Percentiles rank a stretch among this genome's conserved stretches.
phyloP scores from a whole-genome alignment of 2,329 filamentous ascomycete genomes.

The Waltergamsia citrina region DNA sequence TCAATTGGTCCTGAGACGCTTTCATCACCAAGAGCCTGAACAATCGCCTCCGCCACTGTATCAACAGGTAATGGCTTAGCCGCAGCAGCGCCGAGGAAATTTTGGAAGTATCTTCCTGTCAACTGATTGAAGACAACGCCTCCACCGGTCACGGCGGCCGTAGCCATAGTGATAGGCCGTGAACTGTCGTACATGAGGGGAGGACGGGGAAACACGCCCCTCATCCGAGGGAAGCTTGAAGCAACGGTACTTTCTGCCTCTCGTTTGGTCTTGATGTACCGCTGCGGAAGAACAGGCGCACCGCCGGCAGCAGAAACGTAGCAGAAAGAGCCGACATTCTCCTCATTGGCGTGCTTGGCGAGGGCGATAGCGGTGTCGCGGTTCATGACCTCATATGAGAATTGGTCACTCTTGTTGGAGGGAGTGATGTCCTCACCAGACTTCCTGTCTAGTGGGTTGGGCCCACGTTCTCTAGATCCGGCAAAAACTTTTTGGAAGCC shows the following conservation, averaged over 20 bases:
- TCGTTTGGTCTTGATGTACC: constrained; percentile 88
- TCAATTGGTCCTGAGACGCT: constrained; percentile 67
- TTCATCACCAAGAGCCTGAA: constrained; percentile 75
- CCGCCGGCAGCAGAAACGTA: constrained; percentile 86
- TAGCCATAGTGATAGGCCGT: constrained; percentile 70
- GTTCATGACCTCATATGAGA: constrained; percentile 98
- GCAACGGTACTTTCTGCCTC: constrained; percentile 76
- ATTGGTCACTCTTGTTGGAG: constrained; percentile 59
- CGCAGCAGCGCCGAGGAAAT: constrained; percentile 72
- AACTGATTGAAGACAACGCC: constrained; percentile 69
- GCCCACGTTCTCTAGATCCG: constrained; percentile 49
- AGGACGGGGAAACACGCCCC: constrained; percentile 73
- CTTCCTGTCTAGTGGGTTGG: constrained; percentile 59
- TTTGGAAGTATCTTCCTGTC: constrained; percentile 65
- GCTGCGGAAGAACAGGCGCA: constrained; percentile 69
- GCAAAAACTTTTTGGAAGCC: constrained; percentile 75
- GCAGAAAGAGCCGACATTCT: constrained; percentile 61
- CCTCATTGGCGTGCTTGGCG: constrained; percentile 62
- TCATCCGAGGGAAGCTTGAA: constrained; percentile 62
- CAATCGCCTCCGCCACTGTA: constrained; percentile 76
- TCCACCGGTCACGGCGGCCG: constrained; percentile 68
- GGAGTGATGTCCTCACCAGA: constrained; percentile 52
- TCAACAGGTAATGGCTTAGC: constrained; percentile 85
- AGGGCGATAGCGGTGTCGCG: constrained; percentile 78
- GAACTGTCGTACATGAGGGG: constrained; percentile 85